These are phyloP conservation scores for Penicillium lagena DNA, from an alignment of 495 filamentous ascomycete species.

Conservation along the genomic window DNA sequence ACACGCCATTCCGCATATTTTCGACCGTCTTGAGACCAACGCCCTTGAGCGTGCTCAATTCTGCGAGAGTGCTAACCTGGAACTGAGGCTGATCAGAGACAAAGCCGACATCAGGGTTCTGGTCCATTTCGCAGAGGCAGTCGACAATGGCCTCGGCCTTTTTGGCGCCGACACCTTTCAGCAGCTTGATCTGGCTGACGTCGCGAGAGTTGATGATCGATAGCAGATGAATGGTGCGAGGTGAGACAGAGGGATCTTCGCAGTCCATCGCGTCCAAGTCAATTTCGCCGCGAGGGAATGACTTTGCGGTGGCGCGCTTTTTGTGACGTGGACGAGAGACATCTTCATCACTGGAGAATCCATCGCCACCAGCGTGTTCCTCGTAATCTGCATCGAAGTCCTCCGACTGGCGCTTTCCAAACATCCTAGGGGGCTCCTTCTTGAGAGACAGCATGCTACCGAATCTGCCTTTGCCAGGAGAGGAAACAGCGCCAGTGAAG, in stretches of 20 bases:
- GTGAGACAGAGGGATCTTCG: constrained; percentile 43
- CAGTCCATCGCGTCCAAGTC: constrained; percentile 17
- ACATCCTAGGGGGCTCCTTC: constrained; percentile 21
- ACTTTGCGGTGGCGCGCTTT: constrained; percentile 33
- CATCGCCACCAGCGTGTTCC: constrained; percentile 15
- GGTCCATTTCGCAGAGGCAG: constrained; percentile 44
- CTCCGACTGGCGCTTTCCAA: constrained; percentile 28
- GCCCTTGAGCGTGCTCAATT: constrained; percentile 44
- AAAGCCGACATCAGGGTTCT: constrained; percentile 7
- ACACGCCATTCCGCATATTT: constrained; percentile 46
- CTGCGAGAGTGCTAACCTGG: constrained; percentile 34
- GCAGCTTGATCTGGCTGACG: constrained; percentile 51
- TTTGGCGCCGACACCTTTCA: constrained; percentile 61
- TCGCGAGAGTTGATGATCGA: constrained; percentile 84
- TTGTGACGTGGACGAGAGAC: constrained; percentile 31
- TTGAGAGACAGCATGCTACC: constrained; percentile 38
- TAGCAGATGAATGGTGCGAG: constrained; percentile 64
- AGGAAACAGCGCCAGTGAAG: neutral
- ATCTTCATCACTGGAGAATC: constrained; percentile 24
- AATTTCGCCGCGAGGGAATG: constrained; percentile 10
- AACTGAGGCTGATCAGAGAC: constrained; percentile 21
- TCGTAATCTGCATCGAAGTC: constrained; percentile 29
- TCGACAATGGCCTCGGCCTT: constrained; percentile 49
- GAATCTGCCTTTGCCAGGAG: constrained; percentile 19
- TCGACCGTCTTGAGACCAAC: constrained; percentile 47